A percentile compares a stretch with the other conserved stretches of the same genome.
Conservation (phyloP, 2,329 filamentous ascomycete species). For the Trichoderma aggressivum region DNA sequence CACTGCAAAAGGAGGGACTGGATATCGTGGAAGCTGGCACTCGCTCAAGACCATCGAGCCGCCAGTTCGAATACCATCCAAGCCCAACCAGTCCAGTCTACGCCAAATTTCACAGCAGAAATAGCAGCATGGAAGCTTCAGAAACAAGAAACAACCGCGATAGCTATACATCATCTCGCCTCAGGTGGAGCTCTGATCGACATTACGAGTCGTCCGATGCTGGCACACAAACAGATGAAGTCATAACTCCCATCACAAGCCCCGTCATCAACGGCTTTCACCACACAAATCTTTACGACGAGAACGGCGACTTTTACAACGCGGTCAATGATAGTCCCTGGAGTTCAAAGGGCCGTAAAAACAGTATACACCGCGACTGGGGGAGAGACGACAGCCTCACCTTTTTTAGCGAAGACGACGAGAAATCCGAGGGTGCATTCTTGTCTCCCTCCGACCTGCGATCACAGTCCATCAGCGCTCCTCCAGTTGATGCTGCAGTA, state of each 20-base stretch:
- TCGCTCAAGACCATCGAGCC: constrained; percentile 33
- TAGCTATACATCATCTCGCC: constrained; percentile 23
- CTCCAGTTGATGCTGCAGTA: not conserved
- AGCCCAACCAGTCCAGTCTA: constrained; percentile 37
- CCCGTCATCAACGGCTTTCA: not conserved
- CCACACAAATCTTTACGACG: not conserved
- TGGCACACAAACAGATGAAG: constrained; percentile 29
- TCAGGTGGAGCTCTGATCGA: constrained; percentile 18
- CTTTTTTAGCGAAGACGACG: constrained; percentile 9
- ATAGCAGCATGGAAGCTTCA: constrained; percentile 24
- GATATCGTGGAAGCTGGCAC: constrained; percentile 37
- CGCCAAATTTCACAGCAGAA: constrained; percentile 32
- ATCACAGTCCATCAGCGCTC: not conserved
- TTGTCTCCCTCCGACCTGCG: not conserved
- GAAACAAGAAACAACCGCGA: constrained; percentile 24
- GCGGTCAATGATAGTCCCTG: constrained; percentile 9
- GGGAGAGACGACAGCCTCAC: constrained; percentile 2
- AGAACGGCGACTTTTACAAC: not conserved
- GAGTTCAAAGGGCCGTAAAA: constrained; percentile 2
- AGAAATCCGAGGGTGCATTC: not conserved
- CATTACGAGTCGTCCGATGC: constrained; percentile 26
- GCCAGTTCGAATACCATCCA: constrained; percentile 36
- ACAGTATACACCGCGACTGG: constrained; percentile 6
- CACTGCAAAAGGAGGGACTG: constrained; percentile 36
- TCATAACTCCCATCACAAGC: constrained; percentile 7